Percentiles rank a stretch among this genome's conserved stretches.
Conservation (phyloP, 345 rosid genomes). For the Sonneratia alba region DNA sequence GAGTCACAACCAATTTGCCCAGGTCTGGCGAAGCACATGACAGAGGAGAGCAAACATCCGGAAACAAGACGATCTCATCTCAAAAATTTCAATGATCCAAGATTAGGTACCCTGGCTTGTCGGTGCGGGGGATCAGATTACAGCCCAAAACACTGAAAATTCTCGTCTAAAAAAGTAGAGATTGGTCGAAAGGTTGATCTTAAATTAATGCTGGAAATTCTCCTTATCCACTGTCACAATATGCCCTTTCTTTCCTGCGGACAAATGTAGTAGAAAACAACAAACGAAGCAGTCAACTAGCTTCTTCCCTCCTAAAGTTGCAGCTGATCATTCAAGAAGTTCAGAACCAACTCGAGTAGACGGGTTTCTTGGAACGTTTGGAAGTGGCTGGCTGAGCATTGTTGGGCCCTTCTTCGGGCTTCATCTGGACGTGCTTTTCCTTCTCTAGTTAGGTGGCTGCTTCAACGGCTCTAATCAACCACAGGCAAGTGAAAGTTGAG, state of each 20-base stretch:
- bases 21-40: too few species aligned
- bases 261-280: neutral
- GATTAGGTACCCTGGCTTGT: too few species aligned
- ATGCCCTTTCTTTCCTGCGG: slow-evolving; percentile 94
- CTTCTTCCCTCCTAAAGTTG: neutral
- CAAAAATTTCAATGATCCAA: too few species aligned
- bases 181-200: slow-evolving; percentile 4
- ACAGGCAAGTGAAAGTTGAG: slow-evolving; percentile 12
- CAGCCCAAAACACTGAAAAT: neutral
- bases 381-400: slow-evolving; percentile 26
- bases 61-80: too few species aligned
- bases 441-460: slow-evolving; percentile 40
- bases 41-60: too few species aligned
- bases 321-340: neutral
- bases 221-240: slow-evolving; percentile 93
- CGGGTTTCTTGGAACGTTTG: slow-evolving; percentile 58
- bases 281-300: neutral
- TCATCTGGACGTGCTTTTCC: slow-evolving; percentile 20
- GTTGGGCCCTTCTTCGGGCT: too few species aligned
- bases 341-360: slow-evolving; percentile 61
- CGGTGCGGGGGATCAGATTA: neutral
- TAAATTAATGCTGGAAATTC: slow-evolving; percentile 86
- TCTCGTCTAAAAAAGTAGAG: neutral
- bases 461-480: slow-evolving; percentile 11
- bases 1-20: too few species aligned